Evolutionary conservation across 169 alveolate genomes (phyloP).

Genomic region (Neospora caninum): DNA sequence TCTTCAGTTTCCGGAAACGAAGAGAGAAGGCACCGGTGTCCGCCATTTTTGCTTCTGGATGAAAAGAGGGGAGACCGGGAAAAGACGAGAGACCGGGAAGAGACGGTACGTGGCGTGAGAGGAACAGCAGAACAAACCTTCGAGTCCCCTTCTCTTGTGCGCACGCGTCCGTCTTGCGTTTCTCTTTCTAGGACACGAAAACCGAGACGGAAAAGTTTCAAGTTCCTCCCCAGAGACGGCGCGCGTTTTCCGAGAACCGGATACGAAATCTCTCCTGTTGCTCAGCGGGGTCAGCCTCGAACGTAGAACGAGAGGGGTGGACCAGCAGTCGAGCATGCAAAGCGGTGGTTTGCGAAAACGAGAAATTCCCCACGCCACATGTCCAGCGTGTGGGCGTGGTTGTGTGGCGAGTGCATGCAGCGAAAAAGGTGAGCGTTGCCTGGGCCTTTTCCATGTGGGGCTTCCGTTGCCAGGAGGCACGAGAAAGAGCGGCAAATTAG

Average conservation of each 20-base stretch:
- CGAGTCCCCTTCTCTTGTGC: neutral
- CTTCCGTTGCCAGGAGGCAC: neutral
- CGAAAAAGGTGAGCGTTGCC: neutral
- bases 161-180: neutral
- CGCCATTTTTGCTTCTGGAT: slow-evolving; percentile 17
- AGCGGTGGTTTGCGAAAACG: neutral
- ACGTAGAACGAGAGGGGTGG: neutral
- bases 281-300: neutral
- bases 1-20: slow-evolving; percentile 87
- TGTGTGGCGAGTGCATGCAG: neutral
- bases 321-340: neutral
- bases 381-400: neutral
- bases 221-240: neutral
- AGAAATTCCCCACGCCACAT: neutral
- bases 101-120: neutral
- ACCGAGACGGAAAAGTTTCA: neutral
- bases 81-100: neutral
- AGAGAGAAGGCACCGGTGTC: slow-evolving; percentile 74
- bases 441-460: neutral
- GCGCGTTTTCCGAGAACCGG: neutral
- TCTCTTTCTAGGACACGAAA: neutral
- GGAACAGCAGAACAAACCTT: neutral
- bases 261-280: neutral
- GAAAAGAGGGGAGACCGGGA: neutral
- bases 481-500: neutral